phyloP scores from a whole-genome alignment of 805 yeast genomes.

The Starmerella stigmatis region DNA sequence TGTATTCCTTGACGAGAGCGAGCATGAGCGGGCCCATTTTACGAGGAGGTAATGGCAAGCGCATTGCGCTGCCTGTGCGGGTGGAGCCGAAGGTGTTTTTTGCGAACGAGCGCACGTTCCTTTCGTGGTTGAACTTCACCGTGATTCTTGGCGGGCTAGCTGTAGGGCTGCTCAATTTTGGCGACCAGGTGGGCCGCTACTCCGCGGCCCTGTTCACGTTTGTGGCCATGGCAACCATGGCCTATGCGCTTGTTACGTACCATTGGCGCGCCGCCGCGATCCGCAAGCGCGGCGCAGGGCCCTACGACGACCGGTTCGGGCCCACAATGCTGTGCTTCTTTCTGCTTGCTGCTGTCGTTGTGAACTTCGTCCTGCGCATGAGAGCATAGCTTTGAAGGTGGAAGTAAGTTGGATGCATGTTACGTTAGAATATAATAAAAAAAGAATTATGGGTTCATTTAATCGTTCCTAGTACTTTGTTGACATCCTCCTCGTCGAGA shows the following conservation, averaged over 20 bases:
- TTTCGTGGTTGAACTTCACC: conserved; percentile 98
- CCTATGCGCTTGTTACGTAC: conserved; percentile 86
- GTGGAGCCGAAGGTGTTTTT: conserved; percentile 98
- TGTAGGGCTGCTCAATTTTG: conserved; percentile 89
- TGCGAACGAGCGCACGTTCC: conserved; percentile 96
- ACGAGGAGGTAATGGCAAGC: conserved; percentile 69
- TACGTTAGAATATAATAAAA: conserved; percentile 1
- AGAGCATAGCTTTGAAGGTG: conserved; percentile 26
- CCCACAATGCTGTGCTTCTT: conserved; percentile 96
- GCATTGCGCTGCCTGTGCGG: conserved; percentile 95
- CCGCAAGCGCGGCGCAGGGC: conserved; percentile 94
- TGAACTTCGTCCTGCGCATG: conserved; percentile 80
- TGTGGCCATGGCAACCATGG: conserved; percentile 96
- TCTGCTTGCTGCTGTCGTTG: conserved; percentile 81
- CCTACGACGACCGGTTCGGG: conserved; percentile 98
- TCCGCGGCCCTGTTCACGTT: conserved; percentile 90
- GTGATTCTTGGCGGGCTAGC: conserved; percentile 94
- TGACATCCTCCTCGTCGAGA: conserved; percentile 69
- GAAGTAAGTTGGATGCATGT: too few relatives aligned
- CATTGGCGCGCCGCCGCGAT: conserved; percentile 99
- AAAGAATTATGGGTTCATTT: conserved; percentile 3
- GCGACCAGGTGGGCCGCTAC: conserved; percentile 85
- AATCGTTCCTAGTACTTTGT: conserved; percentile 35
- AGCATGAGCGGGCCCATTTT: conserved; percentile 45
- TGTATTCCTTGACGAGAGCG: too few relatives aligned